A percentile compares a stretch with the other conserved stretches of the same genome.
phyloP scores from a whole-genome alignment of 2,329 filamentous ascomycete species.

The Rutstroemia sp. region DNA sequence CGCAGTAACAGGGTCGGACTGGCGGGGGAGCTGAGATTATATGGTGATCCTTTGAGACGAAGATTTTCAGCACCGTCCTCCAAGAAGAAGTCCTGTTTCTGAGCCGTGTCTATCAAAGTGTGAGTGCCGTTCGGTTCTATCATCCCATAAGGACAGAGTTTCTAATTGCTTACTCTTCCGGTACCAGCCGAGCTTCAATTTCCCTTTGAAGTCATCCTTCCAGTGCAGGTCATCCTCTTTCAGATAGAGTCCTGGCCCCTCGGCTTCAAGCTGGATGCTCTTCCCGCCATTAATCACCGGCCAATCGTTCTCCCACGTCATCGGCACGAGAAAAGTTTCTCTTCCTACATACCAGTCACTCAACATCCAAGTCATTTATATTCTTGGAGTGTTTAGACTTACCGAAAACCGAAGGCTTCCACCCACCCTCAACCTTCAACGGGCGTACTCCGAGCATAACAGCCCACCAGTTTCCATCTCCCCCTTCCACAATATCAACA shows the following conservation, averaged over 20 bases:
- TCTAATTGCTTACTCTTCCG: neutral
- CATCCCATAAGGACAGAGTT: neutral
- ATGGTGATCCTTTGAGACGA: neutral
- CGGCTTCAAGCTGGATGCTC: neutral
- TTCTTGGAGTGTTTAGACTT: slow-evolving; percentile 35
- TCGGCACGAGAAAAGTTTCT: slow-evolving; percentile 43
- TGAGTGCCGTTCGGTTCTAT: neutral
- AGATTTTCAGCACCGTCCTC: neutral
- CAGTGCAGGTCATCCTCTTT: neutral
- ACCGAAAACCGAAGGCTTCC: slow-evolving; percentile 3
- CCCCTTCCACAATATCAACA: slow-evolving; percentile 48
- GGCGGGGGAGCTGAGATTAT: neutral
- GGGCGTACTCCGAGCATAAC: slow-evolving; percentile 39
- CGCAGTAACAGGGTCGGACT: neutral
- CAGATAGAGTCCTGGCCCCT: neutral
- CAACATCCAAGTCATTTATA: slow-evolving; percentile 22
- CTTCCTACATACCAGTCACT: slow-evolving; percentile 39
- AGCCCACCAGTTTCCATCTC: slow-evolving; percentile 44
- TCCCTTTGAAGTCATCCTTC: neutral
- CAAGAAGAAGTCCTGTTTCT: neutral
- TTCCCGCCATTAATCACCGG: slow-evolving; percentile 29
- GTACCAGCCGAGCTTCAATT: slow-evolving; percentile 3
- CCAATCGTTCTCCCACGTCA: slow-evolving; percentile 44
- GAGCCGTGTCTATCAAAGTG: neutral
- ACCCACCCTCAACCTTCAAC: neutral